Conservation (phyloP, 2,329 filamentous ascomycete genomes). For the Colletotrichum sp. region DNA sequence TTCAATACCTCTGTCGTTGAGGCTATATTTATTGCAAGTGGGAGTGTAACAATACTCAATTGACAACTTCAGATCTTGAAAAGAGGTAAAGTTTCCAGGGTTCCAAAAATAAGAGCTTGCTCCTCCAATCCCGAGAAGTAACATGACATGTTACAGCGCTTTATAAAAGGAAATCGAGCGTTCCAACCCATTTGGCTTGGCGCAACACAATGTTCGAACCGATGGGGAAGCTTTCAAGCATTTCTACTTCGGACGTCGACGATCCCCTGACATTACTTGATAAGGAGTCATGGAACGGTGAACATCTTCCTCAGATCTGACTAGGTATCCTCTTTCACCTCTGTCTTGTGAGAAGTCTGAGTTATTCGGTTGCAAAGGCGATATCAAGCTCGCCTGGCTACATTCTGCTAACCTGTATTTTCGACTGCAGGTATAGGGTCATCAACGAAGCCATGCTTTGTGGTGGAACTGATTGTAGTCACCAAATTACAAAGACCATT, state of each 20-base stretch:
- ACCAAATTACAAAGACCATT: too few species aligned
- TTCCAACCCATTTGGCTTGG: background rate
- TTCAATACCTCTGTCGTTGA: accelerated
- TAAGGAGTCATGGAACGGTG: accelerated
- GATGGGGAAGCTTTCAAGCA: background rate
- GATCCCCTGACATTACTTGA: background rate
- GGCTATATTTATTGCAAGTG: background rate
- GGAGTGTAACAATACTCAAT: accelerated
- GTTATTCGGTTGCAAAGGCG: background rate
- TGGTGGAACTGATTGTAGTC: too few species aligned
- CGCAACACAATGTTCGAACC: background rate
- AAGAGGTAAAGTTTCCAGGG: accelerated
- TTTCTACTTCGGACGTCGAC: background rate
- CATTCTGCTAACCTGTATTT: accelerated
- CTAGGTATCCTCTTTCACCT: background rate
- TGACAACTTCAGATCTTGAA: accelerated
- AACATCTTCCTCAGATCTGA: background rate
- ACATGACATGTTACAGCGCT: background rate
- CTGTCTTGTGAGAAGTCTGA: background rate
- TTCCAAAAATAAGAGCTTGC: background rate
- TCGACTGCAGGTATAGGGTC: accelerated
- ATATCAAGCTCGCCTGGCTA: background rate
- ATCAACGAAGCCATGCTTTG: accelerated
- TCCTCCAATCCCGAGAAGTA: background rate
- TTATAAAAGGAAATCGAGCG: background rate